Percentiles rank a stretch among this genome's conserved stretches.
phyloP scores from a whole-genome alignment of 179 eudicot genomes.

The Actinidia chinensis region DNA sequence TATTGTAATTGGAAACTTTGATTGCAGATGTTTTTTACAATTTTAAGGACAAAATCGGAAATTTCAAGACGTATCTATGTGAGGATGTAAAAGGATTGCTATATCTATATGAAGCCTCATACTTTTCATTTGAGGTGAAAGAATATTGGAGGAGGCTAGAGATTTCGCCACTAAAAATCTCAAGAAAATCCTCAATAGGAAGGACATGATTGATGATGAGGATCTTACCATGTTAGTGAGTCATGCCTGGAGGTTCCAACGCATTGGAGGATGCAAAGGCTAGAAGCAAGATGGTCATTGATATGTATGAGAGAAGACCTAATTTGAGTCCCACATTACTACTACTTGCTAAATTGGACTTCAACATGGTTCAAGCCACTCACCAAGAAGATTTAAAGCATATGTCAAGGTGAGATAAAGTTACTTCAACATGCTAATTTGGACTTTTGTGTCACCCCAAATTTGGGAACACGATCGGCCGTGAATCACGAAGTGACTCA shows the following conservation, averaged over 20 bases:
- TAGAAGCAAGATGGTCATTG: not conserved
- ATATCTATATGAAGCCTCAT: not conserved
- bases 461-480: too few relatives aligned
- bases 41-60: not conserved
- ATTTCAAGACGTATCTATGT: not conserved
- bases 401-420: not conserved
- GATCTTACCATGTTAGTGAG: not conserved
- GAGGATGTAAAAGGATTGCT: not conserved
- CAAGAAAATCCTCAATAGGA: not conserved
- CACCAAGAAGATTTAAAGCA: not conserved
- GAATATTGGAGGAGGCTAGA: too few relatives aligned
- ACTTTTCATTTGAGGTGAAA: not conserved
- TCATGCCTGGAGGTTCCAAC: not conserved
- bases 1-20: not conserved
- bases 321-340: too few relatives aligned
- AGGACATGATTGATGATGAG: not conserved
- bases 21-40: conserved; percentile 33
- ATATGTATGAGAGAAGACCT: not conserved
- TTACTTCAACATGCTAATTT: too few relatives aligned
- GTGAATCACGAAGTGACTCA: too few relatives aligned
- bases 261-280: not conserved
- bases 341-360: not conserved
- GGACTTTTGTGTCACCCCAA: not conserved
- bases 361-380: not conserved
- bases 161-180: not conserved